These are phyloP conservation scores for Trichomonascaceae sp. DNA, from an alignment of 1,139 yeast genomes.

Conservation along the genomic window DNA sequence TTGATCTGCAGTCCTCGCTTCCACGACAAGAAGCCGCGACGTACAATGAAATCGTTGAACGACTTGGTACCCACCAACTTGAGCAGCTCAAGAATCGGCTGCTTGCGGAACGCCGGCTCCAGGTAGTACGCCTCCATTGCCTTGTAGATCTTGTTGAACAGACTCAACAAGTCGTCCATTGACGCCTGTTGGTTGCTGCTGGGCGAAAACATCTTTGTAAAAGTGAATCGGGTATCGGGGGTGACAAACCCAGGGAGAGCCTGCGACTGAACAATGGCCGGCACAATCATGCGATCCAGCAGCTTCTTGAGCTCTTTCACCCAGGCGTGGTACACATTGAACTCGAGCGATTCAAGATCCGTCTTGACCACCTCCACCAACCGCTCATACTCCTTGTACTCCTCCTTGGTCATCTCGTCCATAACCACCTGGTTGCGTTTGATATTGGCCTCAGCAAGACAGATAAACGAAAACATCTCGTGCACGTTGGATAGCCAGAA, in stretches of 20 bases:
- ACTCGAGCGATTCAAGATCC: slow-evolving; percentile 86
- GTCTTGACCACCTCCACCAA: slow-evolving; percentile 86
- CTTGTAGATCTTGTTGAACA: slow-evolving; percentile 86
- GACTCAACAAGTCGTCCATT: slow-evolving; percentile 89
- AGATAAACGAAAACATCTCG: slow-evolving; percentile 86
- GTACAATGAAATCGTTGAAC: slow-evolving; percentile 91
- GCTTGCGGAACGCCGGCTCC: slow-evolving; percentile 74
- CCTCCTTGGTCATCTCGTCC: slow-evolving; percentile 79
- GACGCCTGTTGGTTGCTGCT: slow-evolving; percentile 48
- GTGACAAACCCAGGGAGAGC: slow-evolving; percentile 94
- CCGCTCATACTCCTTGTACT: slow-evolving; percentile 79
- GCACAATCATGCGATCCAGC: slow-evolving; percentile 80
- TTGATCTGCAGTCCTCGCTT: slow-evolving; percentile 94
- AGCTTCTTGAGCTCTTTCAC: slow-evolving; percentile 91
- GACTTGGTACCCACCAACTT: slow-evolving; percentile 87
- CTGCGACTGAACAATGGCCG: slow-evolving; percentile 90
- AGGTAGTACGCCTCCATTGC: slow-evolving; percentile 86
- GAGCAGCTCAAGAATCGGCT: slow-evolving; percentile 72
- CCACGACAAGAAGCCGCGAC: slow-evolving; percentile 92
- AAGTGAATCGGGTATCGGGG: slow-evolving; percentile 77
- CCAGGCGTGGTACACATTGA: slow-evolving; percentile 94
- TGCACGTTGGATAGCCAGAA: slow-evolving; percentile 97
- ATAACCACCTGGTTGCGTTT: slow-evolving; percentile 68
- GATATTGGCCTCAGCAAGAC: slow-evolving; percentile 85
- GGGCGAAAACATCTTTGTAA: slow-evolving; percentile 60